Evolutionary conservation across 768 basidiomycete genomes (phyloP).

Genomic region (Coprinopsis marcescibilis): DNA sequence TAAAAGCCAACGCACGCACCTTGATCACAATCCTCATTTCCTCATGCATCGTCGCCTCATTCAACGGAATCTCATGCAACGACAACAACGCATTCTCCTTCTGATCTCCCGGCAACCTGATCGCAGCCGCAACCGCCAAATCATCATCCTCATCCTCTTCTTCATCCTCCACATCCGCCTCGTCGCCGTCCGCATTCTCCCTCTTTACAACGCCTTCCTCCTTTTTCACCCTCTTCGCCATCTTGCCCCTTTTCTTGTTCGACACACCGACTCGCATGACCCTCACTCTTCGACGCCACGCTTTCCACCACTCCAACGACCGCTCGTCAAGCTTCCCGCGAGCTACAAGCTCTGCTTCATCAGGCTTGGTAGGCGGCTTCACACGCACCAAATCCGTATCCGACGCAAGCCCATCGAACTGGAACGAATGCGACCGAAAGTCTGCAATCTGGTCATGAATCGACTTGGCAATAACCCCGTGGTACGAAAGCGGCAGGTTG

Average conservation of each 20-base stretch:
- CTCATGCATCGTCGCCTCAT: slow-evolving; percentile 63
- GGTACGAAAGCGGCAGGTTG: slow-evolving; percentile 58
- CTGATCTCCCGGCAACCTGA: slow-evolving; percentile 8
- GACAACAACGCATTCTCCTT: slow-evolving; percentile 35
- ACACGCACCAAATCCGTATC: slow-evolving; percentile 3
- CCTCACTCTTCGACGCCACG: slow-evolving; percentile 57
- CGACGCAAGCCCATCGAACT: slow-evolving; percentile 45
- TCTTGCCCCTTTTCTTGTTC: slow-evolving; percentile 14
- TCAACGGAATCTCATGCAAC: slow-evolving; percentile 58
- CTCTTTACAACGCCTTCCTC: too few species aligned
- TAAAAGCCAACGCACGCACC: slow-evolving; percentile 38
- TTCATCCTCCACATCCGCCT: slow-evolving; percentile 19
- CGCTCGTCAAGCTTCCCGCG: slow-evolving; percentile 45
- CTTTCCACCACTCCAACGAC: slow-evolving; percentile 60
- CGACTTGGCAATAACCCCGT: slow-evolving; percentile 63
- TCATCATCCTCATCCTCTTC: slow-evolving; percentile 24
- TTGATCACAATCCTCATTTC: slow-evolving; percentile 92
- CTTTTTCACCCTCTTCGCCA: slow-evolving; percentile 18
- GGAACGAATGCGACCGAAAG: slow-evolving; percentile 60
- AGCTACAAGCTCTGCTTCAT: neutral
- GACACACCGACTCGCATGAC: slow-evolving; percentile 23
- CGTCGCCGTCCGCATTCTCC: too few species aligned
- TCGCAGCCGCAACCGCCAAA: slow-evolving; percentile 20
- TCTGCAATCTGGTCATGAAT: slow-evolving; percentile 89
- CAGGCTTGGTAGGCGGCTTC: neutral